Evolutionary conservation across 2,329 filamentous ascomycete species (phyloP), one percentile per base, ranked within the genome.

Genomic region (Fusarium succisae): DNA sequence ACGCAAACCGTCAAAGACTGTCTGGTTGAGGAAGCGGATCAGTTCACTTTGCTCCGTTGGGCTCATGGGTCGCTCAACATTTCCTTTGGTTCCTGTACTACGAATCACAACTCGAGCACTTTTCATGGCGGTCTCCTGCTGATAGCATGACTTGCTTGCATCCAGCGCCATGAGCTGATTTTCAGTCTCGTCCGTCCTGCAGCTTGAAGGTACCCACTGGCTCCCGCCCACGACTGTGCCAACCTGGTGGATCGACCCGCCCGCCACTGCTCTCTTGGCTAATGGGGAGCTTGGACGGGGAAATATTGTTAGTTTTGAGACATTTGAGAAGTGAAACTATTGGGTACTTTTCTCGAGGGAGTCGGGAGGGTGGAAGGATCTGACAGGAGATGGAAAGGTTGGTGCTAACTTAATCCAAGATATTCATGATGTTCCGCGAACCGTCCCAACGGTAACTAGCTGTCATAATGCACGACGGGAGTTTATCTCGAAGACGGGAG

Each of bases 131-230:
- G 38, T 61, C 55, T 38, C 70, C 55, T 75, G 45, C 66, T 74
- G 73, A 78, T 70, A 69, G 63, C 69, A 78, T 76, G 72, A 74
- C 75, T 72, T 77, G 56, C 64, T 73, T 78, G 72, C 69, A 66
- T 55, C 65, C 66, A 73, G 56, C 73, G 69, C 75, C 67, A 78
- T 78, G 75, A 65, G 67, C 72, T 76, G 73, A 78, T 76, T 72
- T 47, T 62, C 56, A 74, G 70, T 72, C 75, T 76, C 63, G 50
- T 63, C 62, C 47, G 51, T 69, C 59, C 64, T 73, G 63, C 66
- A 75, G 32, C 35, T 39, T 39, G 54, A 39, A 61, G 65, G 67
- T 77, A 76, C 73, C 73, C 75, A 71, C 74, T 74, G 58, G 69
- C 70, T 73, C 66, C 51, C 66, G 54, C 69, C 53, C 71, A 58